Evolutionary conservation across 495 filamentous ascomycete genomes (phyloP).

Genomic region (Penicillium taxi): DNA sequence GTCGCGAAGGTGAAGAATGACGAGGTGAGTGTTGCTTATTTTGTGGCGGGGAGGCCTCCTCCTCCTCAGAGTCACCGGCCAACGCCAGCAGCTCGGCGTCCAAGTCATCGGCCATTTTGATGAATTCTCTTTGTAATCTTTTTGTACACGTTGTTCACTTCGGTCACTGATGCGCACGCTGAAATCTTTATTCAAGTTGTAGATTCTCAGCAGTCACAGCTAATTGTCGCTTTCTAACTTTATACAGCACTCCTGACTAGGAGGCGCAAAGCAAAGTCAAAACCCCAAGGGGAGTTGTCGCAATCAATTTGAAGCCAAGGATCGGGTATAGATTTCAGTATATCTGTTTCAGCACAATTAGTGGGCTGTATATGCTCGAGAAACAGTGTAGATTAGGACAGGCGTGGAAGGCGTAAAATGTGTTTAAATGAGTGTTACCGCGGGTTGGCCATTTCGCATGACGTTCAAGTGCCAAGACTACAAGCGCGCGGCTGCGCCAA

Average conservation of each 20-base stretch:
- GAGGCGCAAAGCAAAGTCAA: conserved; percentile 11
- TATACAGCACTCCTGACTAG: conserved; percentile 7
- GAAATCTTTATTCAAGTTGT: not conserved
- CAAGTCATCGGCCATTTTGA: conserved; percentile 56
- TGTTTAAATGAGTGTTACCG: too few relatives aligned
- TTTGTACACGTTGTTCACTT: too few relatives aligned
- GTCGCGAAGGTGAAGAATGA: conserved; percentile 30
- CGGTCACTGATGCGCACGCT: not conserved
- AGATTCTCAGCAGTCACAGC: too few relatives aligned
- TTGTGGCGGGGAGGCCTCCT: conserved; percentile 35
- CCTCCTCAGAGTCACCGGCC: conserved; percentile 61
- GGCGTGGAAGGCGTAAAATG: too few relatives aligned
- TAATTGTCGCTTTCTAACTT: too few relatives aligned
- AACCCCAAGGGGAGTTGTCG: not conserved
- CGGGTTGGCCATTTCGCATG: conserved; percentile 24
- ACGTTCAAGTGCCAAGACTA: conserved; percentile 21
- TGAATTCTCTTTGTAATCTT: conserved; percentile 7
- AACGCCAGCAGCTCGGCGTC: conserved; percentile 85
- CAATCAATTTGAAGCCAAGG: too few relatives aligned
- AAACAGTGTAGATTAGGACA: too few relatives aligned
- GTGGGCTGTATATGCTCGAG: too few relatives aligned
- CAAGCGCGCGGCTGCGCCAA: conserved; percentile 20
- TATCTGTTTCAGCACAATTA: too few relatives aligned
- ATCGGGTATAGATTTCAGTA: too few relatives aligned
- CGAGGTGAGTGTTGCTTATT: conserved; percentile 28